Evolutionary conservation across 2,329 filamentous ascomycete genomes (phyloP), one percentile per base, ranked within the genome.

Genomic region (Aspergillus transmontanensis): DNA sequence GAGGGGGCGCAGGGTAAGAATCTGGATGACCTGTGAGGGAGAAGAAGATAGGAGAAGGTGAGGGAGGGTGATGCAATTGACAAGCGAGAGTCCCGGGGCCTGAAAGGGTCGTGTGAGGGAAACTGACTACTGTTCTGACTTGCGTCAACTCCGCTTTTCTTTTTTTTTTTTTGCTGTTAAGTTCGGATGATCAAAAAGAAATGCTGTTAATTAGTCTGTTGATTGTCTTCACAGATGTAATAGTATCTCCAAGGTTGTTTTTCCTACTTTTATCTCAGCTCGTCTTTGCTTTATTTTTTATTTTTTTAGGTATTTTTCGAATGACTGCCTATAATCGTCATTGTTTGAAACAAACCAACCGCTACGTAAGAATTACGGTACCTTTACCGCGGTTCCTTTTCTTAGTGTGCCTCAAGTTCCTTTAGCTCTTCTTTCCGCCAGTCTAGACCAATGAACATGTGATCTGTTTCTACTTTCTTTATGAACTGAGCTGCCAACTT

Each of bases 11-110:
- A 54, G 60, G 64, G 62, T 66, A 62, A 68, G 58, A 60, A 43
- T 19, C 46, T 28, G 58, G 48, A 46, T 32, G 45, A 48, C 50
- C 48, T 45, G 45, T 57, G 51, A 59, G 55, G 61, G 65, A 28
- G 14, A 36, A 36, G 62, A 60, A 62, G 62, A 62, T 64, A 64
- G 62, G 64, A 62, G 60, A 60, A 57, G 50, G 57, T 55, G 53
- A 23, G 39, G 32, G 56, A 58, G 60, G 61, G 66, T 67, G 66
- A 67, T 67, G 65, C 65, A 69, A 69, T 69, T 63, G 63, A 62
- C 65, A 69, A 69, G 67, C 67, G 67, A 65, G 57, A 28, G 21
- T 12, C 6, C 3, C 16, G 16, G 39, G 6, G 21, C 28, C 51
- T 34, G 51, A 54, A 54, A 65, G 60, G 59, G 64, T 68, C 62